phyloP scores from a whole-genome alignment of 1,139 yeast genomes.

The Yamadazyma siamensis region DNA sequence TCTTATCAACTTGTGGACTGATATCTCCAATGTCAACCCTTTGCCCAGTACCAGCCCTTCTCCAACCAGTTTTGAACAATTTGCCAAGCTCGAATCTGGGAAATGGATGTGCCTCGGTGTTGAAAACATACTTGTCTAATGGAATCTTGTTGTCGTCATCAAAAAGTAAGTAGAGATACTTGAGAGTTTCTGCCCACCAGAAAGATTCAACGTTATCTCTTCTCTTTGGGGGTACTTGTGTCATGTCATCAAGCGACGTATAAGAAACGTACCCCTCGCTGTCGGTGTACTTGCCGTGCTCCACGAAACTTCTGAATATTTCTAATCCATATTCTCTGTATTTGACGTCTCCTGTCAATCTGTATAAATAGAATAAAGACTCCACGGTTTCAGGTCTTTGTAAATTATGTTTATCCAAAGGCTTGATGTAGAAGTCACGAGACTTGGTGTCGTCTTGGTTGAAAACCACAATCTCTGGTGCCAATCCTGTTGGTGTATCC shows the following conservation, averaged over 20 bases:
- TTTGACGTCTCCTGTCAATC: slow-evolving; percentile 75
- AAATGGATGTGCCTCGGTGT: slow-evolving; percentile 92
- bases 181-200: slow-evolving; percentile 93
- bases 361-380: slow-evolving; percentile 74
- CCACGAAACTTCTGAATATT: slow-evolving; percentile 68
- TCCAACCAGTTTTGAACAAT: slow-evolving; percentile 66
- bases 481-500: slow-evolving; percentile 64
- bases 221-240: slow-evolving; percentile 48
- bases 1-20: slow-evolving; percentile 23
- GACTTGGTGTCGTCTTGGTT: slow-evolving; percentile 36
- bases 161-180: slow-evolving; percentile 79
- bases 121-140: slow-evolving; percentile 70
- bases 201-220: slow-evolving; percentile 86
- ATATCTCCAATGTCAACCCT: slow-evolving; percentile 4
- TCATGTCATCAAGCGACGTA: slow-evolving; percentile 67
- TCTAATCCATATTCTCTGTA: slow-evolving; percentile 92
- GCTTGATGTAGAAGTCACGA: slow-evolving; percentile 65
- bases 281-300: slow-evolving; percentile 51
- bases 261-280: slow-evolving; percentile 57
- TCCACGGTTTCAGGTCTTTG: slow-evolving; percentile 97
- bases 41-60: slow-evolving; percentile 20
- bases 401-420: slow-evolving; percentile 72
- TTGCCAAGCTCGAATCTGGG: slow-evolving; percentile 63
- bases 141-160: slow-evolving; percentile 59
- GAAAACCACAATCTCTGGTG: slow-evolving; percentile 89